Conservation (phyloP, 441 rosid genomes). For the Raphanus hybrid region DNA sequence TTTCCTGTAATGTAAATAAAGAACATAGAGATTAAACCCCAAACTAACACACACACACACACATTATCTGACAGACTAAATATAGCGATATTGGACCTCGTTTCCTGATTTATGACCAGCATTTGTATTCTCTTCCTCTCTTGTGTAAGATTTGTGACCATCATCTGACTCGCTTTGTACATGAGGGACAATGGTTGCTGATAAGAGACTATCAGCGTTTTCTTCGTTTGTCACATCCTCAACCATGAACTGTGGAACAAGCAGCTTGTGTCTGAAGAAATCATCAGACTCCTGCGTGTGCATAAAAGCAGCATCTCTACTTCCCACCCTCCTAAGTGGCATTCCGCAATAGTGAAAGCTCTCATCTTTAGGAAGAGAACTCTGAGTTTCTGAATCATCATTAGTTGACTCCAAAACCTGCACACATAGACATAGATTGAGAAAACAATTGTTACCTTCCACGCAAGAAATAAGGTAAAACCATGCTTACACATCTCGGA, state of each 20-base stretch:
- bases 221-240: slow-evolving; percentile 74
- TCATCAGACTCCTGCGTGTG: slow-evolving; percentile 14
- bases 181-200: slow-evolving; percentile 48
- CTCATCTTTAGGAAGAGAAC: background rate
- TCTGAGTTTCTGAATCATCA: background rate
- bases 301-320: slow-evolving; percentile 1
- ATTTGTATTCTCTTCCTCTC: slow-evolving; percentile 45
- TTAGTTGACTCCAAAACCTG: background rate
- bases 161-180: slow-evolving; percentile 52
- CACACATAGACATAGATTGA: background rate
- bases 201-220: background rate
- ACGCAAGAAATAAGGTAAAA: background rate
- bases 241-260: slow-evolving; percentile 46
- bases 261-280: slow-evolving; percentile 36
- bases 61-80: too few relatives aligned
- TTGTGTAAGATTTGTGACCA: slow-evolving; percentile 46
- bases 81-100: background rate
- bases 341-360: slow-evolving; percentile 4
- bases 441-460: background rate
- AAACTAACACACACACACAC: too few relatives aligned
- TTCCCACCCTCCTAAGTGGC: slow-evolving; percentile 1
- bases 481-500: background rate
- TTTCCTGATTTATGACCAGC: slow-evolving; percentile 38
- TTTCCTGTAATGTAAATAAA: slow-evolving; percentile 37
- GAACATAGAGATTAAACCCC: background rate